These are phyloP conservation scores for Alternaria gansuensis DNA, from an alignment of 2,329 filamentous ascomycete species.

Conservation along the genomic window DNA sequence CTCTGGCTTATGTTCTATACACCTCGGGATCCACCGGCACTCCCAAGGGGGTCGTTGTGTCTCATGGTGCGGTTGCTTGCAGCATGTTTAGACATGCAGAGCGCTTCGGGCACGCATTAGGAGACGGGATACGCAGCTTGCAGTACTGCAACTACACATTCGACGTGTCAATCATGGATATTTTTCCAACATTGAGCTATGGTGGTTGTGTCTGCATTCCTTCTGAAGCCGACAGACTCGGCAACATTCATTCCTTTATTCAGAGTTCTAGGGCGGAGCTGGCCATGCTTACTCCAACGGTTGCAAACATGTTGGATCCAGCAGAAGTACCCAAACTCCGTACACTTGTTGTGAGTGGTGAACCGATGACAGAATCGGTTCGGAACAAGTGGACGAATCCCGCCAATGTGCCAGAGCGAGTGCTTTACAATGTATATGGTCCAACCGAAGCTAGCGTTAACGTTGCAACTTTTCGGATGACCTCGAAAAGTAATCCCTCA, in stretches of 20 bases:
- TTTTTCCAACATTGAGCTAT: background rate
- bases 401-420: background rate
- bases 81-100: background rate
- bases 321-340: background rate
- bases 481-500: background rate
- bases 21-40: background rate
- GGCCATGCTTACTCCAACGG: constrained; percentile 4
- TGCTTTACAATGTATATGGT: constrained; percentile 2
- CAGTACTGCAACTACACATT: background rate
- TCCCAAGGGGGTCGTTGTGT: background rate
- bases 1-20: background rate
- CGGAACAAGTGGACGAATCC: background rate
- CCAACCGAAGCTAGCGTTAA: constrained; percentile 1
- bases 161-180: background rate
- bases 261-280: background rate
- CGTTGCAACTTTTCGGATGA: background rate
- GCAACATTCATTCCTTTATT: background rate
- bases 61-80: background rate
- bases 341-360: constrained; percentile 5
- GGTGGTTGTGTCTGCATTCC: constrained; percentile 6
- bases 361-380: constrained; percentile 2
- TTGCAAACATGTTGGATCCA: background rate
- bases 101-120: background rate
- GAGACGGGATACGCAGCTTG: background rate
- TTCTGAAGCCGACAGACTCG: constrained; percentile 1